Evolutionary conservation across 148 eudicot species (phyloP).

Genomic region (Euryodendron excelsum): DNA sequence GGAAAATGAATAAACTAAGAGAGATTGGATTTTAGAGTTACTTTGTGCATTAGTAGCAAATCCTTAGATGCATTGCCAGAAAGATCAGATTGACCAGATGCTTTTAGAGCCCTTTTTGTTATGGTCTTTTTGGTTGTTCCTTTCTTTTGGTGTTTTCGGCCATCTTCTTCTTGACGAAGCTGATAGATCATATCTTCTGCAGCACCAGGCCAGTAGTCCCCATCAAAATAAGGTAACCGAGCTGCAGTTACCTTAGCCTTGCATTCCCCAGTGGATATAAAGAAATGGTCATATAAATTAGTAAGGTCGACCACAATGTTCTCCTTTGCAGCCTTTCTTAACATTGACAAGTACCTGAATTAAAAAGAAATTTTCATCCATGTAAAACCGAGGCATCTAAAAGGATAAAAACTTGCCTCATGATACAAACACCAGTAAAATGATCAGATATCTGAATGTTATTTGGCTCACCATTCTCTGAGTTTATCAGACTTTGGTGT

Average conservation of each 20-base stretch:
- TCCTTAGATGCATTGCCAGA: slow-evolving; percentile 87
- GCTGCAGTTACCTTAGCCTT: slow-evolving; percentile 96
- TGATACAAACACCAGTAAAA: not conserved
- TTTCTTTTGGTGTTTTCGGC: slow-evolving; percentile 71
- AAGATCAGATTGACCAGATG: slow-evolving; percentile 86
- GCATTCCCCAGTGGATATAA: slow-evolving; percentile 68
- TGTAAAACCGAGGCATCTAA: not conserved
- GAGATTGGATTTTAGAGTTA: slow-evolving; percentile 27
- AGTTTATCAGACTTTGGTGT: slow-evolving; percentile 99
- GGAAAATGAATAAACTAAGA: not conserved
- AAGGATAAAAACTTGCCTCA: slow-evolving; percentile 3
- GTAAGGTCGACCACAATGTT: slow-evolving; percentile 82
- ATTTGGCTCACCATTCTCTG: slow-evolving; percentile 79
- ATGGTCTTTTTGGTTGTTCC: slow-evolving; percentile 64
- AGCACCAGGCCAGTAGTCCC: slow-evolving; percentile 99
- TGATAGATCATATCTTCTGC: slow-evolving; percentile 90
- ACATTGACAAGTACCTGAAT: slow-evolving; percentile 87
- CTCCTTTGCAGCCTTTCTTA: slow-evolving; percentile 85
- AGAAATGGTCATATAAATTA: slow-evolving; percentile 88
- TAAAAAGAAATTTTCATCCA: not conserved
- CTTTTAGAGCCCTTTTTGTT: slow-evolving; percentile 87
- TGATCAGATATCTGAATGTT: slow-evolving; percentile 2
- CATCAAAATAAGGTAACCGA: slow-evolving; percentile 96
- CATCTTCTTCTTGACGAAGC: slow-evolving; percentile 86
- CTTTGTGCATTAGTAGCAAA: slow-evolving; percentile 83